These are phyloP conservation scores for Cystofilobasidium ferigula DNA, from an alignment of 768 basidiomycete genomes.

Conservation along the genomic window DNA sequence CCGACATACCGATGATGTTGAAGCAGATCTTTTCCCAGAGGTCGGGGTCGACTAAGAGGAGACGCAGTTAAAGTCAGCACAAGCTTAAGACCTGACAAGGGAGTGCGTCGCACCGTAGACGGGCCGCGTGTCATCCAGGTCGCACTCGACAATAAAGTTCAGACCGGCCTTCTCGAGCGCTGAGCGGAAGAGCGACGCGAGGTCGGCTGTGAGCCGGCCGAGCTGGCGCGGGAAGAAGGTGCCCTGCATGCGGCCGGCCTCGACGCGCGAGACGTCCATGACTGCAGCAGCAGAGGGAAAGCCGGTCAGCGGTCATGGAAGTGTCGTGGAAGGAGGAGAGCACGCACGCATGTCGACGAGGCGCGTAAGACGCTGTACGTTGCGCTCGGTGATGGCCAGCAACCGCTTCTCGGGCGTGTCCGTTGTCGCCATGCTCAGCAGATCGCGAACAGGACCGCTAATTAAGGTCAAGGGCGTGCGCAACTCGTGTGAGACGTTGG, in stretches of 20 bases:
- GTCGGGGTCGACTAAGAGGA: slow-evolving; percentile 35
- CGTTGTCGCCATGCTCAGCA: no score
- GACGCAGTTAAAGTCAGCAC: not conserved
- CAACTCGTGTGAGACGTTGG: slow-evolving; percentile 22
- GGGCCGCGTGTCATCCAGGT: slow-evolving; percentile 29
- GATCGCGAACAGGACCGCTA: slow-evolving; percentile 28
- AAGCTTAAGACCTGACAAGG: no score
- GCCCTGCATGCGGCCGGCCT: slow-evolving; percentile 37
- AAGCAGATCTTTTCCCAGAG: slow-evolving; percentile 36
- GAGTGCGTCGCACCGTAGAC: slow-evolving; percentile 23
- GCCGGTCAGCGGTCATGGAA: not conserved
- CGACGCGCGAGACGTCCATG: slow-evolving; percentile 36
- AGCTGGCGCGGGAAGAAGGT: slow-evolving; percentile 38
- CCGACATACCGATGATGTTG: slow-evolving; percentile 15
- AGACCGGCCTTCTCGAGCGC: slow-evolving; percentile 38
- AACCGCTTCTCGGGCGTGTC: slow-evolving; percentile 28
- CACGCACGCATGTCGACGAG: slow-evolving; percentile 35
- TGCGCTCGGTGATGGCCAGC: slow-evolving; percentile 32
- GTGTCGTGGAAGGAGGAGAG: not conserved
- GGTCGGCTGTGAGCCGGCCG: slow-evolving; percentile 36
- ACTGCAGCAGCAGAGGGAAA: not conserved
- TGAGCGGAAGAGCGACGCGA: slow-evolving; percentile 37
- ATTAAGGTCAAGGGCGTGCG: slow-evolving; percentile 35
- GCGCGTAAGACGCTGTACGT: slow-evolving; percentile 38
- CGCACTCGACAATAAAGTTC: slow-evolving; percentile 35